These are phyloP conservation scores for Agrostemma githago DNA, from an alignment of 148 eudicot genomes.

Conservation along the genomic window DNA sequence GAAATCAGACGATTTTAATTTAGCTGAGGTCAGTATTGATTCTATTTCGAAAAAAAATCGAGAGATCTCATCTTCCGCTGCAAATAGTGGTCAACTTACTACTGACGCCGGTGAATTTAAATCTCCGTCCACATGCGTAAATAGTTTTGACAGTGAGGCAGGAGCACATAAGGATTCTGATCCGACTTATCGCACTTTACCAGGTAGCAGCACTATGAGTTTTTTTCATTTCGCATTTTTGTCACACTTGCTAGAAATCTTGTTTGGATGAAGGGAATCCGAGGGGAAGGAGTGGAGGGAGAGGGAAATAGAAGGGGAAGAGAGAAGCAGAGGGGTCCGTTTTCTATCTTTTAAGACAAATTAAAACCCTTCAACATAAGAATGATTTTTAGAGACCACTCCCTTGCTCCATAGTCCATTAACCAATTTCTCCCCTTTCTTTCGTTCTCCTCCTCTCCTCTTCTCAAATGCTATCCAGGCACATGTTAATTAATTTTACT, in stretches of 20 bases:
- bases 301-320: background rate
- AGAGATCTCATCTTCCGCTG: slow-evolving; percentile 33
- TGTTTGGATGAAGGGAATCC: background rate
- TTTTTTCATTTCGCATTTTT: background rate
- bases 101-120: slow-evolving; percentile 44
- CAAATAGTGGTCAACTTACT: slow-evolving; percentile 49
- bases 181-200: slow-evolving; percentile 66
- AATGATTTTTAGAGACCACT: background rate
- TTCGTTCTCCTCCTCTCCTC: background rate
- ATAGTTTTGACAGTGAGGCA: slow-evolving; percentile 53
- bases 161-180: slow-evolving; percentile 37
- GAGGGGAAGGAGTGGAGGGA: background rate
- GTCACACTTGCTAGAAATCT: background rate
- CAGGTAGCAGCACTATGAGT: slow-evolving; percentile 48
- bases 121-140: slow-evolving; percentile 35
- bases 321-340: background rate
- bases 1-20: slow-evolving; percentile 39
- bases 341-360: background rate
- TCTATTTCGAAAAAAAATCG: slow-evolving; percentile 39
- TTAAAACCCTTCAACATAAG: background rate
- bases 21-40: slow-evolving; percentile 44
- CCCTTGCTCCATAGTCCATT: background rate
- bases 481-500: background rate
- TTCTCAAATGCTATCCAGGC: background rate
- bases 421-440: background rate